Evolutionary conservation across 2,329 filamentous ascomycete genomes (phyloP).

Genomic region (Pseudogymnoascus sp.): DNA sequence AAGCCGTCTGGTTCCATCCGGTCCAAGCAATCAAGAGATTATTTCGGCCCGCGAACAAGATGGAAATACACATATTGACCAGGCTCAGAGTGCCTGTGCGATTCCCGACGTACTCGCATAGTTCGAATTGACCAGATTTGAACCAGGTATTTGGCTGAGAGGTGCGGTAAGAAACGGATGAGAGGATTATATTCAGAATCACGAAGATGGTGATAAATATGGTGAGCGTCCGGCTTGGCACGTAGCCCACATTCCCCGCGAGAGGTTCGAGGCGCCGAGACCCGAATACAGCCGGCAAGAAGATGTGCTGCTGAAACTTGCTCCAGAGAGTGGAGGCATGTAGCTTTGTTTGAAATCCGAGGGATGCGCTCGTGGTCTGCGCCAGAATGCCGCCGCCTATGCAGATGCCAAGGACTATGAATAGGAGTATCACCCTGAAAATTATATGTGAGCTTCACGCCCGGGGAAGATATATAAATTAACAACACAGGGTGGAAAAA

Average conservation of each 20-base stretch:
- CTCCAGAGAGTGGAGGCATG: conserved; percentile 11
- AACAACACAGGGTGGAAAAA: conserved; percentile 11
- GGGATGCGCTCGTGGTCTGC: conserved; percentile 16
- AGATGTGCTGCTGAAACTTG: conserved; percentile 15
- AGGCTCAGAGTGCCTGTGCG: conserved; percentile 20
- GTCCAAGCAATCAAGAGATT: conserved; percentile 21
- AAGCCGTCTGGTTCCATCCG: conserved; percentile 10
- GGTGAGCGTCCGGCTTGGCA: conserved; percentile 18
- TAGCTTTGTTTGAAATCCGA: conserved; percentile 15
- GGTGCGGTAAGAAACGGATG: conserved; percentile 11
- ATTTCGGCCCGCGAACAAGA: conserved; percentile 20
- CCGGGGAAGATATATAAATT: neutral
- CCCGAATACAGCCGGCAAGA: neutral
- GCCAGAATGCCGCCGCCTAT: conserved; percentile 20
- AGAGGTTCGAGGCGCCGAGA: neutral
- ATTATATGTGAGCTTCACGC: neutral
- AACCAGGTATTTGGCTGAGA: conserved; percentile 16
- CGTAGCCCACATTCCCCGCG: conserved; percentile 19
- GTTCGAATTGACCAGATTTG: neutral
- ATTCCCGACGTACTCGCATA: conserved; percentile 17
- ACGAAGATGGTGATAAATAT: conserved; percentile 15
- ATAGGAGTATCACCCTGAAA: conserved; percentile 19
- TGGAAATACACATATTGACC: conserved; percentile 18
- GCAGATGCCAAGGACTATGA: conserved; percentile 22
- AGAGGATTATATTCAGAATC: conserved; percentile 17